These are phyloP conservation scores for Pseudonitzschia delicatissima DNA, from an alignment of 108 stramenopile genomes.

Conservation along the genomic window DNA sequence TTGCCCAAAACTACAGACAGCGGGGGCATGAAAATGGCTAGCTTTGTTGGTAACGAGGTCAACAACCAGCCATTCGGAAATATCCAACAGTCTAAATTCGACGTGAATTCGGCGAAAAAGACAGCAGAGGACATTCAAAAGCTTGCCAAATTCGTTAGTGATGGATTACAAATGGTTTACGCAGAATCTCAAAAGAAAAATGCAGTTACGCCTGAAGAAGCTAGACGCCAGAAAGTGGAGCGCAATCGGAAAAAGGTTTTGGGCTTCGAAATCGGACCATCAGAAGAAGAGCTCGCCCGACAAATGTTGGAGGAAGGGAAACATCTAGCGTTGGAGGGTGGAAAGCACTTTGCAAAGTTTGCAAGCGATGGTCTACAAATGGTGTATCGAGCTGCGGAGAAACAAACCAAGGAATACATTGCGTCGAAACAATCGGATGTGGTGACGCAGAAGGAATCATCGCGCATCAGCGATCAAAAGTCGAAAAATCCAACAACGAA, in stretches of 20 bases:
- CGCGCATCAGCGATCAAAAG: neutral
- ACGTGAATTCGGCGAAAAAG: neutral
- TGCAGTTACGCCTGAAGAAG: neutral
- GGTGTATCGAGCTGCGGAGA: constrained; percentile 7
- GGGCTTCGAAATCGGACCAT: constrained; percentile 7
- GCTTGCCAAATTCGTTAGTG: constrained; percentile 11
- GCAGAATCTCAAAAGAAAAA: constrained; percentile 2
- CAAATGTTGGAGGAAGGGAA: constrained; percentile 9
- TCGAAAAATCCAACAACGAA: neutral
- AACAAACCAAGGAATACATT: constrained; percentile 11
- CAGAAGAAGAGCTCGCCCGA: neutral
- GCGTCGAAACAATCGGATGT: neutral
- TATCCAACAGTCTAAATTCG: constrained; percentile 7
- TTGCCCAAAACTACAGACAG: neutral
- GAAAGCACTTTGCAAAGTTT: constrained; percentile 3
- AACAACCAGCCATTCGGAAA: neutral
- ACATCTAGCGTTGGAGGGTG: neutral
- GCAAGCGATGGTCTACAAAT: constrained; percentile 3
- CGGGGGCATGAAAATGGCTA: neutral
- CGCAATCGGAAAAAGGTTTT: neutral
- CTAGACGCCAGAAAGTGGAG: neutral
- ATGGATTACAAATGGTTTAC: constrained; percentile 10
- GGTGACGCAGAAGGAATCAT: neutral
- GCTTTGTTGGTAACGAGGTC: neutral
- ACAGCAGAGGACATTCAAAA: neutral